These are phyloP conservation scores for Ilex asprella DNA, from an alignment of 257 asterid species.

Conservation along the genomic window DNA sequence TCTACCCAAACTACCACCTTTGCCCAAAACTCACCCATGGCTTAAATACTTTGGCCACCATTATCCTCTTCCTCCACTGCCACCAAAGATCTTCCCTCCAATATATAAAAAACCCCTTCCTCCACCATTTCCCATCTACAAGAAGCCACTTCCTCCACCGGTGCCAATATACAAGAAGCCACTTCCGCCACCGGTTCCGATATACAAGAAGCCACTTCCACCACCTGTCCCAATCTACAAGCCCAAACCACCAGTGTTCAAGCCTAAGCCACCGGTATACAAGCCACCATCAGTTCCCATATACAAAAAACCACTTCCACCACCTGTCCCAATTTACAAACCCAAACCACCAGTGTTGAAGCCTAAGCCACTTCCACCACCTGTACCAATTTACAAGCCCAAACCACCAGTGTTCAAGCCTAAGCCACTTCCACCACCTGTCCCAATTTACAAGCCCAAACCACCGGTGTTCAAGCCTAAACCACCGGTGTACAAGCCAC, in stretches of 20 bases:
- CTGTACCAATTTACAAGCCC: slow-evolving; percentile 11
- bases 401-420: slow-evolving; percentile 26
- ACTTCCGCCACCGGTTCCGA: slow-evolving; percentile 25
- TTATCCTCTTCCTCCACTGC: slow-evolving; percentile 34
- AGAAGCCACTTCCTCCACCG: slow-evolving; percentile 17
- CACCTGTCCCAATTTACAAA: slow-evolving; percentile 24
- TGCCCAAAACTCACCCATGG: slow-evolving; percentile 28
- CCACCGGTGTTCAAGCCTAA: slow-evolving; percentile 14
- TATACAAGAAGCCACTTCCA: slow-evolving; percentile 15
- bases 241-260: slow-evolving; percentile 22
- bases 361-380: neutral
- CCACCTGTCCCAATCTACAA: slow-evolving; percentile 7
- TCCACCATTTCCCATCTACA: slow-evolving; percentile 21
- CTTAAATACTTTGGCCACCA: slow-evolving; percentile 30
- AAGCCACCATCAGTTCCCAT: slow-evolving; percentile 14
- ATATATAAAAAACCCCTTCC: slow-evolving; percentile 3
- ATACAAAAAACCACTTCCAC: slow-evolving; percentile 37
- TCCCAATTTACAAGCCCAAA: slow-evolving; percentile 17
- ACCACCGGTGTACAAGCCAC: slow-evolving; percentile 41
- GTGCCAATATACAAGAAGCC: slow-evolving; percentile 25
- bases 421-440: slow-evolving; percentile 31
- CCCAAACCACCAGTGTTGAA: slow-evolving; percentile 33
- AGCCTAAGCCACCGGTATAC: slow-evolving; percentile 19
- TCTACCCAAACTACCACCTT: slow-evolving; percentile 37
- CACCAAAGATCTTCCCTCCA: slow-evolving; percentile 18